phyloP scores from a whole-genome alignment of 2,329 filamentous ascomycete genomes.

The Fusarium stilboides region DNA sequence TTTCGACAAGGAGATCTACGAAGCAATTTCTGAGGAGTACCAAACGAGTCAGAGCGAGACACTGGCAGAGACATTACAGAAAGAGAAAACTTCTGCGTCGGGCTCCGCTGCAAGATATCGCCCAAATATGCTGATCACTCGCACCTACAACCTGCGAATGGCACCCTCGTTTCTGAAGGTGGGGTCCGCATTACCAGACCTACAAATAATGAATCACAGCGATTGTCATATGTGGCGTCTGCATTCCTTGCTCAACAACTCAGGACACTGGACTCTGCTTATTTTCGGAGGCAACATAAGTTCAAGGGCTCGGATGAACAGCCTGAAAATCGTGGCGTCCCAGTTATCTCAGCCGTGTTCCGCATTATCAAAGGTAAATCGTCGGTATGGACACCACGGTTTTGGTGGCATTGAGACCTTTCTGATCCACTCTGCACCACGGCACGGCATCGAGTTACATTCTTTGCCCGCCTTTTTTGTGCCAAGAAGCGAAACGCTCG shows the following conservation, averaged over 20 bases:
- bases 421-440: not conserved
- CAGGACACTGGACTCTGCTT: not conserved
- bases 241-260: not conserved
- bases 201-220: slow-evolving; percentile 2
- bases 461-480: not conserved
- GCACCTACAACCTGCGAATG: not conserved
- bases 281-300: not conserved
- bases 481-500: not conserved
- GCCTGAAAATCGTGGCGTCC: not conserved
- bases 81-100: slow-evolving; percentile 1
- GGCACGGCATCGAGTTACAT: not conserved
- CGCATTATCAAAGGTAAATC: not conserved
- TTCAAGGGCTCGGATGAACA: not conserved
- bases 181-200: not conserved
- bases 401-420: not conserved
- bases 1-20: slow-evolving; percentile 2
- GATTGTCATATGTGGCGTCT: slow-evolving; percentile 1
- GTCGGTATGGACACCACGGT: not conserved
- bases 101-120: not conserved
- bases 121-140: not conserved
- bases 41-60: not conserved
- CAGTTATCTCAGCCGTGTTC: not conserved
- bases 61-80: not conserved
- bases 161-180: not conserved
- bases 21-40: not conserved